Percentiles rank a stretch among this genome's conserved stretches.
Evolutionary conservation across 805 yeast genomes (phyloP).

Genomic region (Wickerhamomyces tratensis): DNA sequence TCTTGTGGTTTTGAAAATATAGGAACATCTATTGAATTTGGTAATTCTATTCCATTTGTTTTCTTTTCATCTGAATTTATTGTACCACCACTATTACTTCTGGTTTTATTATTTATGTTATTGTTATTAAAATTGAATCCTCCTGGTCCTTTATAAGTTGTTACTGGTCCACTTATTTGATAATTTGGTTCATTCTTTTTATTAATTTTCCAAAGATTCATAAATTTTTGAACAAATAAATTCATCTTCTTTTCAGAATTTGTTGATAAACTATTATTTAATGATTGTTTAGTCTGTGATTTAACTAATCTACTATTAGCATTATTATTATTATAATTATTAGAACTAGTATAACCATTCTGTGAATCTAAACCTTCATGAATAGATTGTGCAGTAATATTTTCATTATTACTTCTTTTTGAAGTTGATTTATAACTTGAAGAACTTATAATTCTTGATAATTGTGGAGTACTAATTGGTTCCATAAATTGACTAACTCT

Average conservation of each 20-base stretch:
- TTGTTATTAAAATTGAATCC: neutral
- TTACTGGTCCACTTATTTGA: too few relatives aligned
- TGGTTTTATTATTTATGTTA: neutral
- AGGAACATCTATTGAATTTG: too few relatives aligned
- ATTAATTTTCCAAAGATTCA: conserved; percentile 23
- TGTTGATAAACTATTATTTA: neutral
- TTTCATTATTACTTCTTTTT: conserved; percentile 1
- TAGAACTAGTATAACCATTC: neutral
- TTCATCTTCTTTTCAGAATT: conserved; percentile 20
- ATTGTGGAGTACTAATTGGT: conserved; percentile 14
- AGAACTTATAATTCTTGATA: conserved; percentile 17
- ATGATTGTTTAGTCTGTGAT: neutral
- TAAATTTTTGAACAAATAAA: conserved; percentile 21
- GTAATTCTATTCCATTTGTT: too few relatives aligned
- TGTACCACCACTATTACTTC: conserved; percentile 1
- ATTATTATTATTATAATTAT: neutral
- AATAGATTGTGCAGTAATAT: neutral
- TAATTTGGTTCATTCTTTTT: conserved; percentile 4
- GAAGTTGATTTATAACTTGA: conserved; percentile 15
- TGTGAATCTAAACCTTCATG: neutral
- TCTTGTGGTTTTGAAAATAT: too few relatives aligned
- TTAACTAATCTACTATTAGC: neutral
- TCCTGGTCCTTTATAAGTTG: too few relatives aligned
- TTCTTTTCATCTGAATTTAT: too few relatives aligned
- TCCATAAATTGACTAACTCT: conserved; percentile 19